Conservation (phyloP, 805 yeast species). For the Groenewaldozyma salmanticensis region DNA sequence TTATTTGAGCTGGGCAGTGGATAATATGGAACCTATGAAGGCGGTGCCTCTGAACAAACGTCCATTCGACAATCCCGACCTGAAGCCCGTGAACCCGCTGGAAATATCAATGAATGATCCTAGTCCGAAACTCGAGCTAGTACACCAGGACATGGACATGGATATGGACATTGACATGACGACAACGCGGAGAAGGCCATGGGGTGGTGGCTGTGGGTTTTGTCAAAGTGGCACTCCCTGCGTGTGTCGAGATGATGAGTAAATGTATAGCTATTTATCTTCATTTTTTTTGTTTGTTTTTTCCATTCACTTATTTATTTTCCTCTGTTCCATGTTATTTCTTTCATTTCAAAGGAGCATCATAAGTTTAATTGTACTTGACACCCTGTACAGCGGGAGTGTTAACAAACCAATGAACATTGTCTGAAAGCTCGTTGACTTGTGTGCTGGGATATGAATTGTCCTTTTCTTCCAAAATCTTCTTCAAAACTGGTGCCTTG, state of each 20-base stretch:
- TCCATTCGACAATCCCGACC: too few species aligned
- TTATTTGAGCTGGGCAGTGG: not conserved
- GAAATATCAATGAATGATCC: conserved; percentile 3
- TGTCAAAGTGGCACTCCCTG: conserved; percentile 89
- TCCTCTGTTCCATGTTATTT: too few species aligned
- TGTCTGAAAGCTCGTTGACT: conserved; percentile 49
- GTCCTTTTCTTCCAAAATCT: conserved; percentile 47
- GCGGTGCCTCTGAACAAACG: conserved; percentile 48
- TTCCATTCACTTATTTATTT: too few species aligned
- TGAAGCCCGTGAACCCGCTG: too few species aligned
- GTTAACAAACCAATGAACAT: conserved; percentile 78
- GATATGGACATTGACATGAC: conserved; percentile 3
- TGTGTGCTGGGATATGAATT: conserved; percentile 52
- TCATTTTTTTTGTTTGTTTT: too few species aligned
- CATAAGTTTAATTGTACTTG: too few species aligned
- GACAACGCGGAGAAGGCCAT: not conserved
- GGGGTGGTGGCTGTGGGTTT: conserved; percentile 66
- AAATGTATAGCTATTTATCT: too few species aligned
- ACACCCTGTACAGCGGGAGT: too few species aligned
- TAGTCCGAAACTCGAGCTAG: conserved; percentile 10
- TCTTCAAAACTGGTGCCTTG: conserved; percentile 61
- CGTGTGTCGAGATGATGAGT: conserved; percentile 52
- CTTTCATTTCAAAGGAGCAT: too few species aligned
- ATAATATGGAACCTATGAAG: conserved; percentile 44
- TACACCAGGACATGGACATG: conserved; percentile 6